Conservation (phyloP, 2,329 filamentous ascomycete genomes). For the Cercospora sojina region DNA sequence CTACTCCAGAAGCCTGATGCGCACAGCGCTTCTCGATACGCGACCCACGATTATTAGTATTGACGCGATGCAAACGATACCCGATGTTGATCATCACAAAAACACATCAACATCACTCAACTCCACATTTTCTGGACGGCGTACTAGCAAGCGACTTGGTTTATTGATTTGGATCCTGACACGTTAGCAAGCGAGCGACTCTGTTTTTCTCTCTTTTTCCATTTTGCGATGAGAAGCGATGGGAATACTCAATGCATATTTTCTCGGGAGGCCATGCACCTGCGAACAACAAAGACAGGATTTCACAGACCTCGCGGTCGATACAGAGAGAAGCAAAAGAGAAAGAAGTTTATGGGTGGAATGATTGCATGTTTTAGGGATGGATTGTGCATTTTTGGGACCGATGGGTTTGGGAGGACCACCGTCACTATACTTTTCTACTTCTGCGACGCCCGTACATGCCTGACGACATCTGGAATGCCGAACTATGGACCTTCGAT, state of each 20-base stretch:
- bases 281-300: constrained; percentile 15
- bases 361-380: constrained; percentile 16
- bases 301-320: constrained; percentile 19
- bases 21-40: constrained; percentile 45
- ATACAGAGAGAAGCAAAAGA: constrained; percentile 12
- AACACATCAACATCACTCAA: constrained; percentile 41
- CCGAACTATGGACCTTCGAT: constrained; percentile 17
- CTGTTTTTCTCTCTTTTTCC: constrained; percentile 15
- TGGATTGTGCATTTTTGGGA: constrained; percentile 12
- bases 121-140: constrained; percentile 53
- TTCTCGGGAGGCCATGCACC: constrained; percentile 21
- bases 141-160: constrained; percentile 45
- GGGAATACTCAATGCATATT: constrained; percentile 14
- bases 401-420: constrained; percentile 6
- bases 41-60: constrained; percentile 40
- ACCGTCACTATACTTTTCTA: constrained; percentile 8
- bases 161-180: constrained; percentile 15
- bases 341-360: constrained; percentile 13
- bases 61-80: constrained; percentile 43
- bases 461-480: constrained; percentile 25
- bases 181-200: constrained; percentile 27
- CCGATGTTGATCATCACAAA: constrained; percentile 43
- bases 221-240: constrained; percentile 11
- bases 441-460: constrained; percentile 22
- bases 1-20: constrained; percentile 37